Evolutionary conservation across 2,329 filamentous ascomycete genomes (phyloP).

Genomic region (Blastomyces silverae): DNA sequence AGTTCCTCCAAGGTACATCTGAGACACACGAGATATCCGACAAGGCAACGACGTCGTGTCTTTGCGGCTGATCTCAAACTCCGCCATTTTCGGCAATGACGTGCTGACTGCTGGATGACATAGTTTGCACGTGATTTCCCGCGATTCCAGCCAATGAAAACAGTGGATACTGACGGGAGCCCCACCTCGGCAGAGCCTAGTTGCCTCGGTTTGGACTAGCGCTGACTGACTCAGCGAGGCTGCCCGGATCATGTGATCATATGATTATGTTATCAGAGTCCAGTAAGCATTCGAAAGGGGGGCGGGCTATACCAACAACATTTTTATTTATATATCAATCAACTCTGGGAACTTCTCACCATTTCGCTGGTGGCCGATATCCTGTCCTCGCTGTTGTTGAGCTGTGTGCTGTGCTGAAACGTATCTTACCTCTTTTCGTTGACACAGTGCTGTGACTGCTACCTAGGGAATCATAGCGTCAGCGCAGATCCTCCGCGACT

Average conservation of each 20-base stretch:
- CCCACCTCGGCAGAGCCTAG: neutral
- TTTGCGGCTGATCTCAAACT: neutral
- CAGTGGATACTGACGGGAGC: neutral
- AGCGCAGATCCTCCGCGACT: neutral
- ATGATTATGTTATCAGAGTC: neutral
- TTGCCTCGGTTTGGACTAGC: neutral
- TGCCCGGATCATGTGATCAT: neutral
- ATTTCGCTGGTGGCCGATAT: neutral
- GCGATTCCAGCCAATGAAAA: neutral
- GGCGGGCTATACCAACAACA: no score
- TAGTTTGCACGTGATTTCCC: neutral
- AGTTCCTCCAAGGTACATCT: no score
- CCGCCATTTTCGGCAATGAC: neutral
- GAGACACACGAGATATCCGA: no score
- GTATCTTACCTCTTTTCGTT: neutral
- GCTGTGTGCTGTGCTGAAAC: slow-evolving; percentile 8
- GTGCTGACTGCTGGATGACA: neutral
- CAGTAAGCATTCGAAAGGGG: no score
- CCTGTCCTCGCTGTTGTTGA: neutral
- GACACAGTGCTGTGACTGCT: neutral
- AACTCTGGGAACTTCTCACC: neutral
- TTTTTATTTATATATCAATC: neutral
- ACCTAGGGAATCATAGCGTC: neutral
- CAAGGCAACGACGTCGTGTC: no score
- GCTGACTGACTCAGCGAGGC: neutral